A percentile compares a stretch with the other conserved stretches of the same genome.
phyloP scores from a whole-genome alignment of 2,329 filamentous ascomycete genomes.

The Apiospora aurea region DNA sequence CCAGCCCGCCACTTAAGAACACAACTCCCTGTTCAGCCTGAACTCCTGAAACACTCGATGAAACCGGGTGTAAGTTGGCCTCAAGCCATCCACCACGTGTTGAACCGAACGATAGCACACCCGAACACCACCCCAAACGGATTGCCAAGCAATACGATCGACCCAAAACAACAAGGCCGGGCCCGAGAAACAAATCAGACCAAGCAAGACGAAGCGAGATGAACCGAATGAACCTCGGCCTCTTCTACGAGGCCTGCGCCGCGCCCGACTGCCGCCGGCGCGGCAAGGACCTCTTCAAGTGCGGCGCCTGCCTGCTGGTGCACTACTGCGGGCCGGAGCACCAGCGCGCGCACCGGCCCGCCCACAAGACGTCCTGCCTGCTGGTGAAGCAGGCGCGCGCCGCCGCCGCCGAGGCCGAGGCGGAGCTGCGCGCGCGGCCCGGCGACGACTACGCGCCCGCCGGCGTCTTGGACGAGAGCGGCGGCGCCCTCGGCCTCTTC shows the following conservation, averaged over 20 bases:
- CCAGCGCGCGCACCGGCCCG: constrained; percentile 30
- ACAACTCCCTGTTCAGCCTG: neutral
- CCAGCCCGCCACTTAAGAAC: neutral
- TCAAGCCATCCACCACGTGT: neutral
- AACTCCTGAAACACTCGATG: neutral
- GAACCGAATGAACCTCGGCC: constrained; percentile 32
- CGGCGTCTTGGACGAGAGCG: constrained; percentile 27
- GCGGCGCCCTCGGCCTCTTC: constrained; percentile 25
- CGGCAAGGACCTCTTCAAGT: constrained; percentile 29
- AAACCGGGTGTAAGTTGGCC: constrained; percentile 14
- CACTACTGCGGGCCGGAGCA: constrained; percentile 33
- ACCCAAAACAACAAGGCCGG: neutral
- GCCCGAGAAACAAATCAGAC: neutral
- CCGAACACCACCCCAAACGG: neutral
- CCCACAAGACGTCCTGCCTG: constrained; percentile 32
- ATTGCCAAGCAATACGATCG: neutral
- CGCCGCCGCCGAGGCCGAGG: constrained; percentile 26
- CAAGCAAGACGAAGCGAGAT: neutral
- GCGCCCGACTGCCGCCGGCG: constrained; percentile 25
- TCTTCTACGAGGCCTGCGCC: constrained; percentile 30
- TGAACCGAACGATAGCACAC: neutral
- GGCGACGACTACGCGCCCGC: constrained; percentile 14
- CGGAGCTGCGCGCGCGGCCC: constrained; percentile 25
- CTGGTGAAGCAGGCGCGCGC: constrained; percentile 28
- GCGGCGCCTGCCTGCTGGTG: constrained; percentile 30